Conservation (phyloP, 2,329 filamentous ascomycete species). For the Fusarium irregulare region DNA sequence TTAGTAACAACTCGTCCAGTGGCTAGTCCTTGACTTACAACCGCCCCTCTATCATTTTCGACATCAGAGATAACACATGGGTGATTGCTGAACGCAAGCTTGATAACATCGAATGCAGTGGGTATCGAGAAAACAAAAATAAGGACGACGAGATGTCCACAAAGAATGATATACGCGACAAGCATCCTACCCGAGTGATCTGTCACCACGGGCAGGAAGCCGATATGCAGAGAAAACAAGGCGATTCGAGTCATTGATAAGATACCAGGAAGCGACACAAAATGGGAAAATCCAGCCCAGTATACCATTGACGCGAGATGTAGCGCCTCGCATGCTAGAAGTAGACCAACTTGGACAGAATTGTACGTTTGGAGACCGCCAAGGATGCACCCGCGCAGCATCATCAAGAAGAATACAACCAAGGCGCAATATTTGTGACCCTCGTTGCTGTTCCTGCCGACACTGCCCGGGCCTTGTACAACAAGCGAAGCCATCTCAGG, state of each 20-base stretch:
- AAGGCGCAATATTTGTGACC: slow-evolving; percentile 1
- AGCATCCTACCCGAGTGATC: slow-evolving; percentile 13
- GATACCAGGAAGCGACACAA: slow-evolving; percentile 5
- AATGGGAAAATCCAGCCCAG: not conserved
- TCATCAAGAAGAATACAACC: slow-evolving; percentile 24
- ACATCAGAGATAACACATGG: not conserved
- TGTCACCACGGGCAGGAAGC: slow-evolving; percentile 3
- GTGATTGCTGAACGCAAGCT: not conserved
- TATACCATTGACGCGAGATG: slow-evolving; percentile 3
- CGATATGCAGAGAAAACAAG: slow-evolving; percentile 7
- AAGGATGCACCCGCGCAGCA: slow-evolving; percentile 25
- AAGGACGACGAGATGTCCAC: not conserved
- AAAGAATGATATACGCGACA: slow-evolving; percentile 14
- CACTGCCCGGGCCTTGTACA: not conserved
- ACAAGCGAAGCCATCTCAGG: slow-evolving; percentile 12
- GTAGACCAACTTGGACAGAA: slow-evolving; percentile 9
- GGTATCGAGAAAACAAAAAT: slow-evolving; percentile 6
- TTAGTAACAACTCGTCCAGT: not conserved
- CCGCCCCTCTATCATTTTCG: not conserved
- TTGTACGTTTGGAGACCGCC: slow-evolving; percentile 25
- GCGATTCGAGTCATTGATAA: slow-evolving; percentile 1
- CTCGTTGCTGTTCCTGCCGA: no score
- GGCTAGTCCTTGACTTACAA: not conserved
- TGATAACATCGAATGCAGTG: not conserved
- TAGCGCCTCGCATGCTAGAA: slow-evolving; percentile 20